These are phyloP conservation scores for Thalia dealbata DNA, from an alignment of 176 grass and related monocot genomes.

Conservation along the genomic window DNA sequence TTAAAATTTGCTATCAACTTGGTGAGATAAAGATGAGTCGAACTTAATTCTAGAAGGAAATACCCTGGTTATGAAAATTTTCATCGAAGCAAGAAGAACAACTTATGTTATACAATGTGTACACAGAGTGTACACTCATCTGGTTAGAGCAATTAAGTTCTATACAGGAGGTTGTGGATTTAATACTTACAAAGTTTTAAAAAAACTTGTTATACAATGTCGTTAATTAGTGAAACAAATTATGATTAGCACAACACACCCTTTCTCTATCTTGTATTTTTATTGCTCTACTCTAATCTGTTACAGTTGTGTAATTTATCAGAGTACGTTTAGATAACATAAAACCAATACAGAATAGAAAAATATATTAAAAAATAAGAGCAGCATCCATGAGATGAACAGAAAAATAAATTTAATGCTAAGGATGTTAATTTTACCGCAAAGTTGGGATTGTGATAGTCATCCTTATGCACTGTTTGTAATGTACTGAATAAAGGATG, in stretches of 20 bases:
- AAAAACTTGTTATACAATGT: too few relatives aligned
- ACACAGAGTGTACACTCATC: too few relatives aligned
- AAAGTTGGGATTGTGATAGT: conserved; percentile 96
- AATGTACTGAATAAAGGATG: conserved; percentile 79
- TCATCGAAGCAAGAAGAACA: not conserved
- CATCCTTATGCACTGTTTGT: conserved; percentile 76
- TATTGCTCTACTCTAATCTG: not conserved
- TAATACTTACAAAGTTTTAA: too few relatives aligned
- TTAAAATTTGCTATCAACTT: not conserved
- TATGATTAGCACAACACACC: not conserved
- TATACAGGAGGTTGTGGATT: too few relatives aligned
- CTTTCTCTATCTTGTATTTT: not conserved
- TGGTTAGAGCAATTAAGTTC: too few relatives aligned
- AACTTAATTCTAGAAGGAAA: not conserved
- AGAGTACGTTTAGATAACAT: not conserved
- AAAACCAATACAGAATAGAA: not conserved
- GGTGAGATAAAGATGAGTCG: not conserved
- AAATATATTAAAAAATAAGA: not conserved
- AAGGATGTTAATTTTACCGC: conserved; percentile 26
- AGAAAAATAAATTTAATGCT: not conserved
- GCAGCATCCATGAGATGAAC: not conserved
- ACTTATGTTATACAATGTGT: too few relatives aligned
- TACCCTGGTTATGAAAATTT: not conserved
- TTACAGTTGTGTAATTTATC: not conserved
- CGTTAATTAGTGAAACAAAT: not conserved